phyloP scores from a whole-genome alignment of 257 asterid genomes.

The Capsicum rhomboideum region DNA sequence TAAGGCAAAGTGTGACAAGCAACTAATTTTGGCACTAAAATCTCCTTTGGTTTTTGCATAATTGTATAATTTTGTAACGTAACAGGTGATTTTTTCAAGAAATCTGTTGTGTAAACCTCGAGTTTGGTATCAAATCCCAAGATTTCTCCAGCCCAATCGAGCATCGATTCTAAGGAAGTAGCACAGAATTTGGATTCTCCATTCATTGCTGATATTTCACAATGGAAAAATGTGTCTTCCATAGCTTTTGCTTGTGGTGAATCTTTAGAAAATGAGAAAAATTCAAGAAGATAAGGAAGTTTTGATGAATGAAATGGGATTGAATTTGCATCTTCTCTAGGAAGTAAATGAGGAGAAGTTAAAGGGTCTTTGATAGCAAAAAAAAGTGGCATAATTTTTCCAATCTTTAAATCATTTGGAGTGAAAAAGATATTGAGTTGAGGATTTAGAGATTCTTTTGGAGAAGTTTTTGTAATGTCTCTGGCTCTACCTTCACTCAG shows the following conservation, averaged over 20 bases:
- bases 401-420: constrained; percentile 31
- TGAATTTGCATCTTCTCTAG: constrained; percentile 50
- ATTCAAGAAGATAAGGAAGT: constrained; percentile 32
- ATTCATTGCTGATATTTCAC: constrained; percentile 44
- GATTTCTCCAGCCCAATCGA: constrained; percentile 30
- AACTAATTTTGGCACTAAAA: constrained; percentile 26
- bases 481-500: constrained; percentile 5
- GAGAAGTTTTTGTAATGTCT: neutral
- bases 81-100: constrained; percentile 16
- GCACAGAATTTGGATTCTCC: constrained; percentile 81
- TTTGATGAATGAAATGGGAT: constrained; percentile 57
- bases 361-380: constrained; percentile 45
- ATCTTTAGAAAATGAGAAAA: constrained; percentile 34
- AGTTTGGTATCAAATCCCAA: constrained; percentile 26
- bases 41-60: constrained; percentile 18
- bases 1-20: constrained; percentile 77
- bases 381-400: constrained; percentile 41
- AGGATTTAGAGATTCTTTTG: constrained; percentile 23
- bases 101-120: constrained; percentile 38
- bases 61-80: constrained; percentile 57
- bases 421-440: constrained; percentile 55
- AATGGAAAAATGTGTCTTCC: constrained; percentile 51
- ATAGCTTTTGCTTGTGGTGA: constrained; percentile 67
- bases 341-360: constrained; percentile 49
- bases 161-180: constrained; percentile 61